Evolutionary conservation across 106 monocot genomes (phyloP).

Genomic region (Ottelia alismoides): DNA sequence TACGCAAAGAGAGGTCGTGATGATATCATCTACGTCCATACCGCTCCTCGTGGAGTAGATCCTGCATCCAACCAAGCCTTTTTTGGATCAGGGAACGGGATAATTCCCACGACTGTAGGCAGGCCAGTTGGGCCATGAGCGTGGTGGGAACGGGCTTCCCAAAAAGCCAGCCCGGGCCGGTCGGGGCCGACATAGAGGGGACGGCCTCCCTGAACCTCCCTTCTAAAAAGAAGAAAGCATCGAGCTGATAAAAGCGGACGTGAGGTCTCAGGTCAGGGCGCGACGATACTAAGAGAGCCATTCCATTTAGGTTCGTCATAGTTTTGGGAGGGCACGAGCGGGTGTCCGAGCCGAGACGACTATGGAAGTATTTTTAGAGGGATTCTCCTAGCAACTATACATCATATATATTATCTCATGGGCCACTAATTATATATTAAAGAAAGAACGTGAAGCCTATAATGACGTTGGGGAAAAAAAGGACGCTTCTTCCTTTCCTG

Average conservation of each 20-base stretch:
- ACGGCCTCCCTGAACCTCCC: not conserved
- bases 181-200: not conserved
- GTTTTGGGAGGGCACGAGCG: no score
- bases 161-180: constrained; percentile 10
- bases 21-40: constrained; percentile 12
- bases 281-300: constrained; percentile 11
- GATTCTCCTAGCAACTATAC: no score
- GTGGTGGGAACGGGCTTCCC: constrained; percentile 4
- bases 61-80: constrained; percentile 13
- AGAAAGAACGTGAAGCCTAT: no score
- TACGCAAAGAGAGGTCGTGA: constrained; percentile 10
- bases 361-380: no score
- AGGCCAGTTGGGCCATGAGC: constrained; percentile 9
- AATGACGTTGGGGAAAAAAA: no score
- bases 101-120: constrained; percentile 6
- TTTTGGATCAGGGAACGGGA: constrained; percentile 1
- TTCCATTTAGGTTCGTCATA: not conserved
- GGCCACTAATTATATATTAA: no score
- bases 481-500: no score
- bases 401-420: no score
- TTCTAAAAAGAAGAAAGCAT: not conserved
- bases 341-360: no score
- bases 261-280: constrained; percentile 6
- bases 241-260: constrained; percentile 10
- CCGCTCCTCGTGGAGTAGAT: constrained; percentile 12